Conservation (phyloP, 176 grass and related monocot genomes). For the Hsuehochloa calcarea region DNA sequence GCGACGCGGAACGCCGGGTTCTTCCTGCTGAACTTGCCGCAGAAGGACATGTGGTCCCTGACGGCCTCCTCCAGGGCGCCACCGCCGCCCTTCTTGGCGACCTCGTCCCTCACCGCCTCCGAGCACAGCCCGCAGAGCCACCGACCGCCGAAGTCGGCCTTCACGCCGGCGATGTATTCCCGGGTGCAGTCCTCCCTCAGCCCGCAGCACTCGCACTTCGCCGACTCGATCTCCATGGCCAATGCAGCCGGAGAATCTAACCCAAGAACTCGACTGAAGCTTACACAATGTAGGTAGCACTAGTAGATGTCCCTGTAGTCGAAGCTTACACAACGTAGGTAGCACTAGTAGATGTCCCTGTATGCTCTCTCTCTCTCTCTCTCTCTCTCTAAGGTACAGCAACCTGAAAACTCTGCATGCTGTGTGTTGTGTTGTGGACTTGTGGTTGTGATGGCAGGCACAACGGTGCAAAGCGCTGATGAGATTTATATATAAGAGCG, state of each 20-base stretch:
- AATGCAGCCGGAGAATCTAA: not conserved
- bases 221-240: conserved; percentile 69
- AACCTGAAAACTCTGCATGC: not conserved
- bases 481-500: not conserved
- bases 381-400: conserved; percentile 7
- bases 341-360: not conserved
- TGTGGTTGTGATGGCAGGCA: not conserved
- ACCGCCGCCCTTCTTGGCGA: conserved; percentile 38
- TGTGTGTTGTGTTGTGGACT: not conserved
- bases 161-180: conserved; percentile 68
- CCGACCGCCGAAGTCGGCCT: conserved; percentile 59
- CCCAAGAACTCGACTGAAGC: not conserved
- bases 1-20: conserved; percentile 66
- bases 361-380: not conserved
- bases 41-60: conserved; percentile 69
- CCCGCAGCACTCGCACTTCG: conserved; percentile 77
- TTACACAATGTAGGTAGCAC: not conserved
- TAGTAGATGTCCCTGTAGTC: not conserved
- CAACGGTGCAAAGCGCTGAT: not conserved
- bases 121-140: conserved; percentile 89
- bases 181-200: conserved; percentile 73
- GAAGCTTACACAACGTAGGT: not conserved
- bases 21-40: conserved; percentile 51
- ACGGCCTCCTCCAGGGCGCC: conserved; percentile 54
- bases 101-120: conserved; percentile 67